Base-by-base conservation (phyloP, 768 basidiomycete species). In the Pleurotus tuber-regium region DNA sequence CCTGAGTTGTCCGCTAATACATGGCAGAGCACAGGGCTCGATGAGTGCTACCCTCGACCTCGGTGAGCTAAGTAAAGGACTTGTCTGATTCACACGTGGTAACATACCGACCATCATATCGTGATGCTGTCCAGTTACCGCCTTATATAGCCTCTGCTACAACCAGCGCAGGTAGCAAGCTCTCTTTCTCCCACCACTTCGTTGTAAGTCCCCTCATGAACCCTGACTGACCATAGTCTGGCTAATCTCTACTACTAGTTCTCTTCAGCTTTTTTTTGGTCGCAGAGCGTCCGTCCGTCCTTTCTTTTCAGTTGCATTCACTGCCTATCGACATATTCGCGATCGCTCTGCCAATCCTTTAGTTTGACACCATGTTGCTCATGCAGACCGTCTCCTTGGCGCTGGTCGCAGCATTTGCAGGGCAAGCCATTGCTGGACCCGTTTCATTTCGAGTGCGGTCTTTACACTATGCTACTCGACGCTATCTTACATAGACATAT, bases 301-400 rank as follows among this genome's bases (percentile, higher is more conserved):
- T 19, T 16, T 38, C 3, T 29, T 47, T 49, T 52, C 41, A 42
- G 35, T 56, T 56, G 52, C 44, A 49, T 59, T 54, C 51, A 50
- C 47, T 23, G 24, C 46, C 23, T 48, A 43, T 24, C 54, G 43
- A 54, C 47, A 43, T 50, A 50, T 21, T n/a, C 28, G 28, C 43
- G 21, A 16, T 10, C 14, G 29, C 21, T 33, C 46, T 5, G 5
- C 18, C 46, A 28, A 30, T 62, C 28, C 54, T 52, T 44, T 53
- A 44, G 36, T 60, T 56, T 59, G 36, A 56, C 58, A 69, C 59
- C 65, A 83, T 84, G 82, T 69, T 80, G 62, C 56, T 66, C 52
- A 30, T 35, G 18, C 62, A 70, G 51, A 56, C 70, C 58, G 54
- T 76, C 59, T 50, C 75, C 48, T 61, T 75, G 44, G 56, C 73